Conservation (phyloP, 2,329 filamentous ascomycete genomes). For the Apiospora phragmitis region DNA sequence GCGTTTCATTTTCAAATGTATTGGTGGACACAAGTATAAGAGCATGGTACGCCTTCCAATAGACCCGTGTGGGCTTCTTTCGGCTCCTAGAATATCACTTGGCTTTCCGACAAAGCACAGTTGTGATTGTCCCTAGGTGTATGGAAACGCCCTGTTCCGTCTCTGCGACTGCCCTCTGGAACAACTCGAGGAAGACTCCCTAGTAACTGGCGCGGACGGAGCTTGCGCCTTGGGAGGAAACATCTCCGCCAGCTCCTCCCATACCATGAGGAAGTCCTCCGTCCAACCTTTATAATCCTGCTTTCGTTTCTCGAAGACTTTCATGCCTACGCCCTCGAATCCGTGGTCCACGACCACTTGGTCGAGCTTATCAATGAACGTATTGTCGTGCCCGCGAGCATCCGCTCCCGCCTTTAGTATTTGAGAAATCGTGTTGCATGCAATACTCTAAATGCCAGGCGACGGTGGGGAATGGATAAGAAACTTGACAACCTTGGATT, state of each 20-base stretch:
- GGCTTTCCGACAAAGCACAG: neutral
- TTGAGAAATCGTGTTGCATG: no score
- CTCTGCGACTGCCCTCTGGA: slow-evolving; percentile 22
- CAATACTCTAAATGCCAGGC: no score
- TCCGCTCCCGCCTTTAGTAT: no score
- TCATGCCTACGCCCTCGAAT: slow-evolving; percentile 15
- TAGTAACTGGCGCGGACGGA: slow-evolving; percentile 20
- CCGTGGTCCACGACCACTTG: slow-evolving; percentile 8
- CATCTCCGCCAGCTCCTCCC: slow-evolving; percentile 23
- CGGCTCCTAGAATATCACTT: neutral
- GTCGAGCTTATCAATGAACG: no score
- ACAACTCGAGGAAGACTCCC: slow-evolving; percentile 23
- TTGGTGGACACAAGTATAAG: no score
- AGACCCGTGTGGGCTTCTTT: no score
- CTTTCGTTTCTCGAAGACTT: neutral
- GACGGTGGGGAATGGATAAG: no score
- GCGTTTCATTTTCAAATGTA: no score
- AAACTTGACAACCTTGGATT: no score
- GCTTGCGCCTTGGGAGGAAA: slow-evolving; percentile 20
- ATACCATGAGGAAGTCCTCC: slow-evolving; percentile 28
- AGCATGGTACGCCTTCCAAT: no score
- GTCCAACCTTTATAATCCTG: slow-evolving; percentile 27
- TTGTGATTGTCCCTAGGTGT: slow-evolving; percentile 7
- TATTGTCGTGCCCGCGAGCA: no score
- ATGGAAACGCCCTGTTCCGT: slow-evolving; percentile 26